Base-by-base conservation (phyloP, 2,329 filamentous ascomycete species). In the Aureobasidium subglaciale region DNA sequence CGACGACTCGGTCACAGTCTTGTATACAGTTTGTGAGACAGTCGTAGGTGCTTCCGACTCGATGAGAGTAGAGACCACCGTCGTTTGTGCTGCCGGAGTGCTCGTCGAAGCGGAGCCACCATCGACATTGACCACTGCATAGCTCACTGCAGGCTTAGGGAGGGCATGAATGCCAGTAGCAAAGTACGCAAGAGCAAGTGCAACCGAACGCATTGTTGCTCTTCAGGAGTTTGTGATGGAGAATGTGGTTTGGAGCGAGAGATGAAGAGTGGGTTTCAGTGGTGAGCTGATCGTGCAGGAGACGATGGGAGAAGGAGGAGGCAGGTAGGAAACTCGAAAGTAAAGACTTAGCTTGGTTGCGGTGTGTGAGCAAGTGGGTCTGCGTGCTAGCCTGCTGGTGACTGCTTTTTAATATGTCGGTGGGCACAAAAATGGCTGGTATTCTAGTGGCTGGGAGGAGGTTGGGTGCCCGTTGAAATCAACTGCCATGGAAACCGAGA, bases 61-160 rank as follows among this genome's bases (percentile, higher is more conserved):
- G 16, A 60, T 59, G 11, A 65, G 56, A 3, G 64, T 65, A 37
- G 59, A 58, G 52, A 63, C 62, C n/a, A 64, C 46, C 5, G 62
- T 64, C 10, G 58, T 58, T 18, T 55, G 45, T 43, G 58, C 37
- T 16, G 56, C 35, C 38, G 55, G 50, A 9, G 62, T 59, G 20
- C 57, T 48, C 37, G 61, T 59, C 16, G 38, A 59, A 55, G 42
- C 35, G 20, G 45, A 42, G 10, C 60, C 55, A 11, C 57, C 57
- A 32, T 59, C 64, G 37, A 67, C 65, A 55, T 68, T 60, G 45
- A 68, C 65, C 20, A 68, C 64, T 22, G 62, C 62, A 54, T 66
- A 68, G 45, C 62, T 64, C 30, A 61, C 56, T 41, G 56, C 58
- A 32, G 65, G 63, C 53, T 59, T 56, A 18, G 65, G 65, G 25